These are phyloP conservation scores for Luffa aegyptiaca DNA, from an alignment of 306 rosid genomes.

Conservation along the genomic window DNA sequence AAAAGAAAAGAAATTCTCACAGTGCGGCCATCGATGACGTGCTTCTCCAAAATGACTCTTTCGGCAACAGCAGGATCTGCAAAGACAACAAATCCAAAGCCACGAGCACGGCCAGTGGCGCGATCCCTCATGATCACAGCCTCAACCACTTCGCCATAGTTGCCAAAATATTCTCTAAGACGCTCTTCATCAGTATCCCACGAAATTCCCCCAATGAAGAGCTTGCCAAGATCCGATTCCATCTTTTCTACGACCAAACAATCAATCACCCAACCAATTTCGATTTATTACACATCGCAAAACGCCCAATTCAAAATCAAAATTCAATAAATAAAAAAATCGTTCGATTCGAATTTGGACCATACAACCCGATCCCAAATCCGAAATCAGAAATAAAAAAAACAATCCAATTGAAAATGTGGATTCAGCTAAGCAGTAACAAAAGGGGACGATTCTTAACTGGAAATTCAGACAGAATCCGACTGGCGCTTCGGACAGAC, in stretches of 20 bases:
- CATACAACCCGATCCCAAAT: constrained; percentile 19
- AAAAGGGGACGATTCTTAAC: constrained; percentile 23
- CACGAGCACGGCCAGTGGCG: constrained; percentile 90
- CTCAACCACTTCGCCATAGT: constrained; percentile 84
- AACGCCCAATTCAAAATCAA: constrained; percentile 15
- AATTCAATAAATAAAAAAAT: constrained; percentile 17
- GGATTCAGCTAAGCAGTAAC: constrained; percentile 20
- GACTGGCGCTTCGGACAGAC: constrained; percentile 42
- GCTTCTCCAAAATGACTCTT: constrained; percentile 80
- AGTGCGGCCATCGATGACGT: constrained; percentile 79
- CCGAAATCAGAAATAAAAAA: neutral
- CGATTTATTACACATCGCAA: neutral
- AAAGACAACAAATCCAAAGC: constrained; percentile 80
- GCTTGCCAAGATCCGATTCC: constrained; percentile 97
- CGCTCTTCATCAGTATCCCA: constrained; percentile 97
- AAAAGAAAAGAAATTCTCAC: constrained; percentile 35
- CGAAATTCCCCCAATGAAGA: constrained; percentile 97
- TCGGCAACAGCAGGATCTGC: constrained; percentile 84
- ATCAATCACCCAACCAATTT: constrained; percentile 12
- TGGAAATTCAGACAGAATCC: constrained; percentile 54
- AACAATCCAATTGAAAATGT: constrained; percentile 31
- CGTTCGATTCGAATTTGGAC: constrained; percentile 12
- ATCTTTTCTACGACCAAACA: constrained; percentile 38
- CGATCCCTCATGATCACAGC: constrained; percentile 98
- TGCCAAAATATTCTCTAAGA: constrained; percentile 69